These are phyloP conservation scores for Samsoniella hepiali DNA, from an alignment of 2,329 filamentous ascomycete species.

Conservation along the genomic window DNA sequence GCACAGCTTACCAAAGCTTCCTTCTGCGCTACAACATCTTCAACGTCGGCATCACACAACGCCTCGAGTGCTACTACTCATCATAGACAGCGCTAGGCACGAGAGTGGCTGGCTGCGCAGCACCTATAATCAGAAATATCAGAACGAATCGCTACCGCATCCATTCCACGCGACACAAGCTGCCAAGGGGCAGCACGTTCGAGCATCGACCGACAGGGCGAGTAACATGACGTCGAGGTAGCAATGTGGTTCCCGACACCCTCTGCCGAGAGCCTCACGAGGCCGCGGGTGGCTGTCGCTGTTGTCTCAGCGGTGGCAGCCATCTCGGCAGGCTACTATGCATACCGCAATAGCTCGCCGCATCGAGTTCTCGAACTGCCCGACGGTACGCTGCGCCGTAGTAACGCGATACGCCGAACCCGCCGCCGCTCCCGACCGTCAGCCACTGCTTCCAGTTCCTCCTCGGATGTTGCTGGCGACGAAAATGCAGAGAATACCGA, in stretches of 20 bases:
- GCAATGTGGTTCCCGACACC: constrained; percentile 47
- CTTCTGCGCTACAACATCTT: neutral
- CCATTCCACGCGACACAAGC: neutral
- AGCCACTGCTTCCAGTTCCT: constrained; percentile 41
- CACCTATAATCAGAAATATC: neutral
- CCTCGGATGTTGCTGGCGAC: constrained; percentile 41
- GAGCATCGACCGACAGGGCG: neutral
- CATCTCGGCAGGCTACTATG: constrained; percentile 55
- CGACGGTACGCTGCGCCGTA: constrained; percentile 52
- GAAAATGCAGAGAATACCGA: constrained; percentile 41
- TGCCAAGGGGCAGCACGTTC: constrained; percentile 8
- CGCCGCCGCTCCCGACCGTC: constrained; percentile 35
- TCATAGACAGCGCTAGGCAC: neutral
- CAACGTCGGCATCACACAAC: neutral
- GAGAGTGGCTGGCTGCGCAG: too few relatives aligned
- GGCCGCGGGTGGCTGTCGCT: constrained; percentile 54
- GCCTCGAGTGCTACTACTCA: neutral
- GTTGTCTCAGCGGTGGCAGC: constrained; percentile 54
- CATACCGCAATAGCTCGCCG: constrained; percentile 44
- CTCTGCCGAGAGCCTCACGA: constrained; percentile 52
- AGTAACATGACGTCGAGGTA: constrained; percentile 34
- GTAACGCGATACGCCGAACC: constrained; percentile 61
- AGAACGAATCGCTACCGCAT: neutral
- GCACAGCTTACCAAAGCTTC: constrained; percentile 6
- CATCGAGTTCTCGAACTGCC: constrained; percentile 25